Evolutionary conservation across 2,329 filamentous ascomycete genomes (phyloP).

Genomic region (Penicillium freii): DNA sequence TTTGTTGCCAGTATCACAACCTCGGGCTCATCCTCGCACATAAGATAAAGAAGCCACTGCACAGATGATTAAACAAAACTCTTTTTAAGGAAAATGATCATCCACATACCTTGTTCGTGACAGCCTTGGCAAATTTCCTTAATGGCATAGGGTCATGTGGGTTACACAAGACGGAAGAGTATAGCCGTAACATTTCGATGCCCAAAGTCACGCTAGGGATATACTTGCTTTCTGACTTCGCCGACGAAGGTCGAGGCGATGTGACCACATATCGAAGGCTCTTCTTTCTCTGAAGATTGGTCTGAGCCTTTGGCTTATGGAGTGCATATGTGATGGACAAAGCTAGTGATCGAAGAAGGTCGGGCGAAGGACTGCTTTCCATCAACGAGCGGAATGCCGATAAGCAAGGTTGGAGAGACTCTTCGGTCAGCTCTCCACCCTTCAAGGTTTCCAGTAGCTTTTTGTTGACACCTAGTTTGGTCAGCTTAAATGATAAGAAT

Average conservation of each 20-base stretch:
- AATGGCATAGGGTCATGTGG: conserved; percentile 67
- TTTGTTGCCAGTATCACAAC: conserved; percentile 77
- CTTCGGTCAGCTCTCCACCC: conserved; percentile 70
- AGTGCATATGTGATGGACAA: conserved; percentile 92
- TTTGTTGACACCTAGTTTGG: conserved; percentile 73
- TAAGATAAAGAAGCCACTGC: conserved; percentile 85
- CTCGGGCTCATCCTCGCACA: conserved; percentile 81
- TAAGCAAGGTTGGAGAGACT: conserved; percentile 73
- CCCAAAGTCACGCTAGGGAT: conserved; percentile 68
- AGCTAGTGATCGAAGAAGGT: conserved; percentile 81
- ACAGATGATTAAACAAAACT: conserved; percentile 13
- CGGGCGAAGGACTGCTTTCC: conserved; percentile 75
- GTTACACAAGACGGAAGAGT: conserved; percentile 74
- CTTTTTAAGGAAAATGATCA: background rate
- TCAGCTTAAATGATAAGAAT: conserved; percentile 16
- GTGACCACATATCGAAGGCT: conserved; percentile 39
- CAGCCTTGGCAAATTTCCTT: conserved; percentile 85
- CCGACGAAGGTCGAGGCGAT: conserved; percentile 28
- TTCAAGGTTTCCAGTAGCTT: conserved; percentile 87
- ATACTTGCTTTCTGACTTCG: conserved; percentile 36
- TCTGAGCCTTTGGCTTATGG: conserved; percentile 57
- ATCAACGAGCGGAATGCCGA: conserved; percentile 76
- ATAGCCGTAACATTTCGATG: conserved; percentile 71
- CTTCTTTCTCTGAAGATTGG: conserved; percentile 48
- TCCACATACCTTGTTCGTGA: conserved; percentile 79